Evolutionary conservation across 2,329 filamentous ascomycete genomes (phyloP).

Genomic region (Fusarium albosuccineum): DNA sequence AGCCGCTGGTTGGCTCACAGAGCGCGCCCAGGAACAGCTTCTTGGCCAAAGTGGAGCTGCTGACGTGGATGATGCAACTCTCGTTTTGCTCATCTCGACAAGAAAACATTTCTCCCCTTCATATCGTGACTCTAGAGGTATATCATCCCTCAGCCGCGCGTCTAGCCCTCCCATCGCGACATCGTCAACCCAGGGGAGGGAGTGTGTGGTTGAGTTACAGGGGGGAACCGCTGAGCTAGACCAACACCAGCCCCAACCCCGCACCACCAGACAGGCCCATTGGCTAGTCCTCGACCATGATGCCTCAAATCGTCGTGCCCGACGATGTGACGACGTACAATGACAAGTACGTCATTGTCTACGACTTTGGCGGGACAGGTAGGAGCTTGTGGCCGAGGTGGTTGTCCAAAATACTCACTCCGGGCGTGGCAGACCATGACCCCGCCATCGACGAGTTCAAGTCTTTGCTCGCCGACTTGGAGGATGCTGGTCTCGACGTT

Average conservation of each 20-base stretch:
- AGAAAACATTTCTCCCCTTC: too few relatives aligned
- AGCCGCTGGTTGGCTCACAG: constrained; percentile 21
- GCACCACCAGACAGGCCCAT: constrained; percentile 10
- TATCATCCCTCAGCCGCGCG: not conserved
- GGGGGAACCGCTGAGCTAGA: constrained; percentile 12
- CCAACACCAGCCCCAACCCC: constrained; percentile 5
- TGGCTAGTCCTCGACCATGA: constrained; percentile 9
- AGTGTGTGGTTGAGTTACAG: not conserved
- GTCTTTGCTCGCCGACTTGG: constrained; percentile 69
- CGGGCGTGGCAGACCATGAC: constrained; percentile 48
- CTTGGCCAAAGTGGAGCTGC: constrained; percentile 46
- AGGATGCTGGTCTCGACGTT: constrained; percentile 73
- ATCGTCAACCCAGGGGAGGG: not conserved
- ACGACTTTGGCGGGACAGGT: constrained; percentile 55
- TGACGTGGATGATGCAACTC: constrained; percentile 37
- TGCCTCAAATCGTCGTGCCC: constrained; percentile 16
- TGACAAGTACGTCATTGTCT: constrained; percentile 58
- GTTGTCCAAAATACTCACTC: not conserved
- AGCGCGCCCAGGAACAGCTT: not conserved
- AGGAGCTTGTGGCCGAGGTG: not conserved
- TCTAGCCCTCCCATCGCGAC: not conserved
- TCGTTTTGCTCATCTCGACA: not conserved
- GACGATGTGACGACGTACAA: constrained; percentile 46
- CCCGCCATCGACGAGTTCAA: constrained; percentile 52
- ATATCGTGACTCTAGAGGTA: too few relatives aligned